Percentiles rank a stretch among this genome's conserved stretches.
These are phyloP conservation scores for Backusella macrospora DNA, from an alignment of 192 early-diverging fungal genomes.

Conservation along the genomic window DNA sequence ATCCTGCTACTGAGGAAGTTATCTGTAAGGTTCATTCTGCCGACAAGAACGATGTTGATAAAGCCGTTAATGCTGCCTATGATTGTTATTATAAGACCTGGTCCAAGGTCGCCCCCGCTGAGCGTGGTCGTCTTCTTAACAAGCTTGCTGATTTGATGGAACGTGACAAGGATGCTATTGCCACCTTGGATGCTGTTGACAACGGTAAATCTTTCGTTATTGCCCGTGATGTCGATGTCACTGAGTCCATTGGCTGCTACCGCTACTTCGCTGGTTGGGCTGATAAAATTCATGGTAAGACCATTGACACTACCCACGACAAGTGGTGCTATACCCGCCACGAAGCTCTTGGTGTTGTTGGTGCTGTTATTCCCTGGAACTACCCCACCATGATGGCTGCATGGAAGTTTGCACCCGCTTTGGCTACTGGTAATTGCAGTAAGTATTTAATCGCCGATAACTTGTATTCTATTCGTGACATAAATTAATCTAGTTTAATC, in stretches of 20 bases:
- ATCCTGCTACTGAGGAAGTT: slow-evolving; percentile 41
- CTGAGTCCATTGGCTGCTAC: slow-evolving; percentile 65
- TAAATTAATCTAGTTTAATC: background rate
- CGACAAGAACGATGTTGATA: slow-evolving; percentile 41
- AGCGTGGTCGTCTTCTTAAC: slow-evolving; percentile 58
- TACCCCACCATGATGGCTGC: slow-evolving; percentile 66
- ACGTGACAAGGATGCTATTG: slow-evolving; percentile 52
- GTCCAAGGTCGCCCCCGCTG: slow-evolving; percentile 53
- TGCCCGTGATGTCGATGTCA: slow-evolving; percentile 67
- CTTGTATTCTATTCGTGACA: background rate
- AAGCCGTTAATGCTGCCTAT: slow-evolving; percentile 40
- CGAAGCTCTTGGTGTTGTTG: slow-evolving; percentile 75
- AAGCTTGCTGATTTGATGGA: slow-evolving; percentile 63
- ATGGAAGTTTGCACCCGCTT: slow-evolving; percentile 83
- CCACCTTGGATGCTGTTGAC: slow-evolving; percentile 69
- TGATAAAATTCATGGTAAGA: slow-evolving; percentile 63
- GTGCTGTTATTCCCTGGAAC: slow-evolving; percentile 78
- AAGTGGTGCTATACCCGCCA: slow-evolving; percentile 56
- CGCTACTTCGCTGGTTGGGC: slow-evolving; percentile 79
- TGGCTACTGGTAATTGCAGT: slow-evolving; percentile 72
- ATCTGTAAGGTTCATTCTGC: slow-evolving; percentile 45
- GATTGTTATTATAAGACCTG: slow-evolving; percentile 53
- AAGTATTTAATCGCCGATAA: slow-evolving; percentile 21
- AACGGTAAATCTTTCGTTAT: slow-evolving; percentile 76
- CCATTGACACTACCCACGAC: slow-evolving; percentile 48